These are phyloP conservation scores for Penicillium egyptiacum DNA, from an alignment of 495 filamentous ascomycete genomes.

Conservation along the genomic window DNA sequence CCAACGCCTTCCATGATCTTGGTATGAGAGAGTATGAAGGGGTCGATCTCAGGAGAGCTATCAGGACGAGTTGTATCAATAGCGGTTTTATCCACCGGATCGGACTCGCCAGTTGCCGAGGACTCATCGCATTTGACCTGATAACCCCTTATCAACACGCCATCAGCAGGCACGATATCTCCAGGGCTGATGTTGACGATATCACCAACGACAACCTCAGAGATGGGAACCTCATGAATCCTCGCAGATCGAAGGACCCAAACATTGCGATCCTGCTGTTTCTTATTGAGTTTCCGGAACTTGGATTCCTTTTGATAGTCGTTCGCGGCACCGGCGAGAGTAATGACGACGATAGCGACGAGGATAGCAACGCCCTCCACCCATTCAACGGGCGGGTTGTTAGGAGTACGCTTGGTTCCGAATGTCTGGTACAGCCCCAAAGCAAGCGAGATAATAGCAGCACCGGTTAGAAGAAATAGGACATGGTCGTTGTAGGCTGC, in stretches of 20 bases:
- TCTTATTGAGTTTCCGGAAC: conserved; percentile 58
- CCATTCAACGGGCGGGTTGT: conserved; percentile 59
- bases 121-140: conserved; percentile 70
- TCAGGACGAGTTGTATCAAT: conserved; percentile 43
- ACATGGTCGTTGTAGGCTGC: conserved; percentile 73
- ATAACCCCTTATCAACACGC: conserved; percentile 64
- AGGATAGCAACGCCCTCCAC: conserved; percentile 70
- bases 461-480: conserved; percentile 65
- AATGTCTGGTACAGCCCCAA: conserved; percentile 64
- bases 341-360: conserved; percentile 65
- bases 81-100: conserved; percentile 61
- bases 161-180: conserved; percentile 72
- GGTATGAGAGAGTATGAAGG: conserved; percentile 76
- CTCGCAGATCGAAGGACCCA: conserved; percentile 69
- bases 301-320: conserved; percentile 67
- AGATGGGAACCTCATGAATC: conserved; percentile 64
- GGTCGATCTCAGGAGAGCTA: conserved; percentile 39
- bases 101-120: conserved; percentile 74
- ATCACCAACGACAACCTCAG: conserved; percentile 74
- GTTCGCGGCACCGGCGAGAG: conserved; percentile 61
- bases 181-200: conserved; percentile 73
- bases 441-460: conserved; percentile 70
- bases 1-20: conserved; percentile 83
- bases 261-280: conserved; percentile 60
- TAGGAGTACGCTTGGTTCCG: conserved; percentile 15